Conservation (phyloP, 2,329 filamentous ascomycete species). For the Pestalotiopsis sp. region DNA sequence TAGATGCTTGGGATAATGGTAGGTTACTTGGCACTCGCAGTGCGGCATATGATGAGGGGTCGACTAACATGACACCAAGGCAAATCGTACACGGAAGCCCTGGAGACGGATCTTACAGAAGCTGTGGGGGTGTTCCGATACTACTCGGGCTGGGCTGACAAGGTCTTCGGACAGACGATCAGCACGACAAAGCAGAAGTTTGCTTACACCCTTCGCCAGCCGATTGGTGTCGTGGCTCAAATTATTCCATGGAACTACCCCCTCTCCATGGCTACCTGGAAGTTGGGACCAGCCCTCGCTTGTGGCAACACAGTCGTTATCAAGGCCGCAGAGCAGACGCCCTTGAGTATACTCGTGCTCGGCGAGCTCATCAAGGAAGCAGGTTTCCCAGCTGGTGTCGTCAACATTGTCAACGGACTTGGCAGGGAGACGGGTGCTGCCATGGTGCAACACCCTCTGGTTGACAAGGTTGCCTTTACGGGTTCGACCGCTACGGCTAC, state of each 20-base stretch:
- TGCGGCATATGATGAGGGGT: neutral
- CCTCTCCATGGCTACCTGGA: slow-evolving; percentile 71
- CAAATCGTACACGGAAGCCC: slow-evolving; percentile 66
- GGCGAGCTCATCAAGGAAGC: slow-evolving; percentile 69
- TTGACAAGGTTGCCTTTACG: slow-evolving; percentile 80
- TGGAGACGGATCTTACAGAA: slow-evolving; percentile 60
- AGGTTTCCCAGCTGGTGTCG: slow-evolving; percentile 75
- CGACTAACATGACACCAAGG: slow-evolving; percentile 27
- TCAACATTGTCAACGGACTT: slow-evolving; percentile 75
- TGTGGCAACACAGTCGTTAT: slow-evolving; percentile 64
- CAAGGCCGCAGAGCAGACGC: slow-evolving; percentile 69
- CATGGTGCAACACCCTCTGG: slow-evolving; percentile 64
- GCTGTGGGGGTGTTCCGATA: slow-evolving; percentile 58
- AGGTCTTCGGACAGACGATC: slow-evolving; percentile 76
- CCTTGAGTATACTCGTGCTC: slow-evolving; percentile 64
- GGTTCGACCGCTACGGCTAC: slow-evolving; percentile 72
- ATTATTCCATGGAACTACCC: slow-evolving; percentile 62
- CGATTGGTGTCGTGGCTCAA: slow-evolving; percentile 71
- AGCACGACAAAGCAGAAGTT: slow-evolving; percentile 68
- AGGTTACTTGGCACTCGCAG: neutral
- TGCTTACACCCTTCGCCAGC: slow-evolving; percentile 73
- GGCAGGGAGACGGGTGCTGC: slow-evolving; percentile 69
- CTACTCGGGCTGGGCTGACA: slow-evolving; percentile 78
- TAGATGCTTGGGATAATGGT: slow-evolving; percentile 81
- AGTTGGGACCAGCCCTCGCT: slow-evolving; percentile 70